A percentile compares a stretch with the other conserved stretches of the same genome.
Evolutionary conservation across 352 stramenopile species (phyloP).

Genomic region (Pelagophyceae sp.): DNA sequence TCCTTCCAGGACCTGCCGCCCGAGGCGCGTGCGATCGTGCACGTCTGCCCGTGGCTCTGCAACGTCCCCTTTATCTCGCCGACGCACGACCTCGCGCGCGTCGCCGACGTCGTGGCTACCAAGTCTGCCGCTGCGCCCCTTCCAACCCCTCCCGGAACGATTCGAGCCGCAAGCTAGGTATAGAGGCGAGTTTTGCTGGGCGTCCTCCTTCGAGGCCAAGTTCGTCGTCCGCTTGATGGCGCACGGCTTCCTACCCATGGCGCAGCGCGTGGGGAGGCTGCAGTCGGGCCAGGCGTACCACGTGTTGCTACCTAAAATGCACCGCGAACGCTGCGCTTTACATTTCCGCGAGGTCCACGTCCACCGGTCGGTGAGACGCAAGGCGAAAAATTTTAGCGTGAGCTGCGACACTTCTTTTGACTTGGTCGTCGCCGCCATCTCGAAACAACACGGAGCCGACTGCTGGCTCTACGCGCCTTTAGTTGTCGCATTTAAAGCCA

Average conservation of each 20-base stretch:
- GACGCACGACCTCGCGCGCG: not conserved
- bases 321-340: conserved; percentile 22
- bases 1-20: too few relatives aligned
- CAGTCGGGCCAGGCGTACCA: not conserved
- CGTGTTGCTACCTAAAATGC: conserved; percentile 28
- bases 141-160: too few relatives aligned
- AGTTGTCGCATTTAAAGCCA: conserved; percentile 19
- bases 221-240: conserved; percentile 25
- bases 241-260: conserved; percentile 26
- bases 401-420: conserved; percentile 27
- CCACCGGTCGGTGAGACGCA: conserved; percentile 17
- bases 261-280: not conserved
- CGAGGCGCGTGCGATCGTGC: too few relatives aligned
- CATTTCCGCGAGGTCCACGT: conserved; percentile 23
- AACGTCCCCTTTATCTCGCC: conserved; percentile 1
- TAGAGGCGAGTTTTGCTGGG: conserved; percentile 28
- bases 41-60: not conserved
- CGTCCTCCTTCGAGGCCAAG: conserved; percentile 21
- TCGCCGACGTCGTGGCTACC: conserved; percentile 9
- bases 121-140: too few relatives aligned
- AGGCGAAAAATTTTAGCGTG: conserved; percentile 20
- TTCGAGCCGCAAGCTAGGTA: too few relatives aligned
- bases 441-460: conserved; percentile 26
- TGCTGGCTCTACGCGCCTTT: conserved; percentile 31
- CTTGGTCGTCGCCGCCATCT: conserved; percentile 23